Base-by-base conservation (phyloP, 1,284 basidiomycete genomes). In the Leccinum cinnamomeum region DNA sequence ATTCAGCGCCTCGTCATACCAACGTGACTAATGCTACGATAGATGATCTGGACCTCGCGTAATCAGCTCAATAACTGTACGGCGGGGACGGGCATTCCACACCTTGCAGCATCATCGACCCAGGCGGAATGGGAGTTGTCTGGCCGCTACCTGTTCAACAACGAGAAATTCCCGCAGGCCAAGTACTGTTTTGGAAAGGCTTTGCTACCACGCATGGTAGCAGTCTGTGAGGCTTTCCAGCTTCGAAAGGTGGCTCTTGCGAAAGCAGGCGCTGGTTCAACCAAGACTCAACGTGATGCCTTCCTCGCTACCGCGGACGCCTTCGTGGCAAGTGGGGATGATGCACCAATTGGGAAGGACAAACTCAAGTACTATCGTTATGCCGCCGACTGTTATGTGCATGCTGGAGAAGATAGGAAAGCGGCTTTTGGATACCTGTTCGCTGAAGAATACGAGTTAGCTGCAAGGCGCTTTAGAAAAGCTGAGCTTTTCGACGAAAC, bases 131-230 rank as follows among this genome's bases (percentile, higher is more conserved):
- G 89, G 88, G 82, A 76, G 7, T 74, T 72, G 7, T 81, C 78
- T 16, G 87, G 85, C 3, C 73, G 73, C 7, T 72, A 76, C 2
- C 71, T 90, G 6, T 90, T 90, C 69, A 71, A 80, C 5, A 79
- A 84, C 33, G 78, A 82, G 50, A 79, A 79, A n/a, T 91, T 84
- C 64, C 67, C 76, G 0, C 83, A 89, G 66, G 87, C 90, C 0
- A 83, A 81, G 72, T 79, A 85, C 59, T 86, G 84, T 61, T 91
- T 84, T 62, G 79, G 83, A 58, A 80, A 83, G 20, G 89, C 89
- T 4, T 72, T 64, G 1, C 69, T 78, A 35, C 72, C 66, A 0
- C 77, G 79, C 14, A 79, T 86, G 68, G 79, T 72, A 2, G 77
- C 75, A 2, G 78, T 89, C 7, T 77, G 82, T 0, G 59, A 77